These are phyloP conservation scores for Miamiensis avidus DNA, from an alignment of 169 alveolate species.

Conservation along the genomic window DNA sequence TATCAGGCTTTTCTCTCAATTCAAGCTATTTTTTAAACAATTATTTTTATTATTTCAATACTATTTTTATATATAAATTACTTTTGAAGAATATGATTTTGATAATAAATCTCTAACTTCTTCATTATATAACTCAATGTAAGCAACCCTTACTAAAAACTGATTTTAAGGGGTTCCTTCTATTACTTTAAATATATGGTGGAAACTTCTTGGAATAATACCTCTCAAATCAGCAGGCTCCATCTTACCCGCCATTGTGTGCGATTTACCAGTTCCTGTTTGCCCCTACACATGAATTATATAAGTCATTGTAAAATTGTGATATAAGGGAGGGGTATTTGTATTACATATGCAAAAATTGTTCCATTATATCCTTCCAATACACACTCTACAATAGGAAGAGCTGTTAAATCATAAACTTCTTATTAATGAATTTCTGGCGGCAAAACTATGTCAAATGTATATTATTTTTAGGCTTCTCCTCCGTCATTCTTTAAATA, in stretches of 20 bases:
- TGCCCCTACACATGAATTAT: conserved; percentile 25
- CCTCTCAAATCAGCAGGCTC: conserved; percentile 58
- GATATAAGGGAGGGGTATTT: not conserved
- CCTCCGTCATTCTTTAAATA: conserved; percentile 43
- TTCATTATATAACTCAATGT: conserved; percentile 90
- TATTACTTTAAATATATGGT: conserved; percentile 68
- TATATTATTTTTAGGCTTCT: conserved; percentile 38
- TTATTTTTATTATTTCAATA: no score
- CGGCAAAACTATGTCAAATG: conserved; percentile 82
- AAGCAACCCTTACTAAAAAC: conserved; percentile 80
- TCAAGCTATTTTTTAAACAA: conserved; percentile 61
- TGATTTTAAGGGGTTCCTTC: conserved; percentile 64
- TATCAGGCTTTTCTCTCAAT: conserved; percentile 83
- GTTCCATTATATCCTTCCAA: conserved; percentile 92
- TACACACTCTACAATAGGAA: conserved; percentile 91
- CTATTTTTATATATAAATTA: not conserved
- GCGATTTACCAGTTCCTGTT: conserved; percentile 68
- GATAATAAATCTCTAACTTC: conserved; percentile 85
- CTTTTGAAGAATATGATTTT: not conserved
- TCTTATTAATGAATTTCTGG: conserved; percentile 70
- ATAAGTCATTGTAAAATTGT: conserved; percentile 25
- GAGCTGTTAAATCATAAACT: conserved; percentile 90
- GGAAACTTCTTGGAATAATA: conserved; percentile 73
- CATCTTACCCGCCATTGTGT: conserved; percentile 75
- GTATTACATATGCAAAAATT: conserved; percentile 73